These are phyloP conservation scores for Auriscalpium orientale DNA, from an alignment of 768 basidiomycete species.

Conservation along the genomic window DNA sequence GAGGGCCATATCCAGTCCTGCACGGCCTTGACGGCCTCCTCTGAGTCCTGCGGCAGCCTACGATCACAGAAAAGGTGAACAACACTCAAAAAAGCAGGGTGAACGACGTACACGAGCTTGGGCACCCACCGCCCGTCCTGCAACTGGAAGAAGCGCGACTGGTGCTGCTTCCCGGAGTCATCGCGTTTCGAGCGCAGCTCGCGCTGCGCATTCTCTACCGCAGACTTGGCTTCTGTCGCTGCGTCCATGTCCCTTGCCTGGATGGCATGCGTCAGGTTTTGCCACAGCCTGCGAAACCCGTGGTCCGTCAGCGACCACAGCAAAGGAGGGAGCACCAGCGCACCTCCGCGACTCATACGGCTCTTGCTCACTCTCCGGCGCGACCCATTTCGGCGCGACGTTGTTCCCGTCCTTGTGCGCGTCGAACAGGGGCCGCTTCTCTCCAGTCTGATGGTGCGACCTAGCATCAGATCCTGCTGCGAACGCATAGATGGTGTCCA, in stretches of 20 bases:
- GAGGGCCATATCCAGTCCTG: constrained; percentile 71
- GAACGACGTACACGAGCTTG: constrained; percentile 54
- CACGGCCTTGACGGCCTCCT: constrained; percentile 57
- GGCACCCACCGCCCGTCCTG: constrained; percentile 78
- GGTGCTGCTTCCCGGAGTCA: constrained; percentile 58
- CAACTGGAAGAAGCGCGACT: constrained; percentile 77
- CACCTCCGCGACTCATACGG: constrained; percentile 83
- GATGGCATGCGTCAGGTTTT: constrained; percentile 79
- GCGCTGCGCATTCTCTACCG: constrained; percentile 88
- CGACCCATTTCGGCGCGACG: constrained; percentile 76
- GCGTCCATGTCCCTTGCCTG: constrained; percentile 85
- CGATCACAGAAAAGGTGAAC: constrained; percentile 1
- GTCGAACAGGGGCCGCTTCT: constrained; percentile 79
- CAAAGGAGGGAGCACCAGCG: constrained; percentile 16
- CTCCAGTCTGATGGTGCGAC: constrained; percentile 39
- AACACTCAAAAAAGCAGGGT: constrained; percentile 3
- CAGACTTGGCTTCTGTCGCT: constrained; percentile 83
- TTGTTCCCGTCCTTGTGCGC: constrained; percentile 66
- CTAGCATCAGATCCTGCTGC: neutral
- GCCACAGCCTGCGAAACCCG: constrained; percentile 57
- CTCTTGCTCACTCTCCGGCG: constrained; percentile 82
- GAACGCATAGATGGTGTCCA: neutral
- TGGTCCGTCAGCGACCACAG: neutral
- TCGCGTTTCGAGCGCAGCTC: constrained; percentile 71
- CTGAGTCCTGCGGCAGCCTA: constrained; percentile 67